These are phyloP conservation scores for Kodamaea hsintzibuensis DNA, from an alignment of 805 yeast genomes.

Conservation along the genomic window DNA sequence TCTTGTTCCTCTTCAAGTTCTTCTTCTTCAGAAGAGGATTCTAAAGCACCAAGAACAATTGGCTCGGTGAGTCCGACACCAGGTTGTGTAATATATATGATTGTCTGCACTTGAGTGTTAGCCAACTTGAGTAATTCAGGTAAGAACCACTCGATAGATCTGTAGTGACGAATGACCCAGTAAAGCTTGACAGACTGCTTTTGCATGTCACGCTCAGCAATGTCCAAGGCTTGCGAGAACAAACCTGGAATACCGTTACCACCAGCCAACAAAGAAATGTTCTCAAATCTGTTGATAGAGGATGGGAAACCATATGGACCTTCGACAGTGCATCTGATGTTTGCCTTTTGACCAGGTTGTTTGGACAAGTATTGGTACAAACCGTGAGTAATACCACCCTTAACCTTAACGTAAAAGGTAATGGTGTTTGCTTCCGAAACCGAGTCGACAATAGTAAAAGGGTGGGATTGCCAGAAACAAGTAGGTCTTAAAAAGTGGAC, in stretches of 20 bases:
- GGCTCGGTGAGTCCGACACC: slow-evolving; percentile 16
- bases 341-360: slow-evolving; percentile 33
- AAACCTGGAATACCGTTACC: slow-evolving; percentile 46
- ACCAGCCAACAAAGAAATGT: slow-evolving; percentile 32
- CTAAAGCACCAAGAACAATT: slow-evolving; percentile 11
- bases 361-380: slow-evolving; percentile 32
- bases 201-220: slow-evolving; percentile 16
- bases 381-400: slow-evolving; percentile 41
- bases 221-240: slow-evolving; percentile 31
- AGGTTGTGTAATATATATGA: slow-evolving; percentile 45
- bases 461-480: slow-evolving; percentile 71
- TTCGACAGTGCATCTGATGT: slow-evolving; percentile 34
- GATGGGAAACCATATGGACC: slow-evolving; percentile 41
- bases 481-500: slow-evolving; percentile 54
- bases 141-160: slow-evolving; percentile 41
- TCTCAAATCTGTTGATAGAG: slow-evolving; percentile 33
- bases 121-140: slow-evolving; percentile 35
- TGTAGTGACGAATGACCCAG: slow-evolving; percentile 44
- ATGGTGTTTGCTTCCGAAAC: slow-evolving; percentile 29
- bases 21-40: slow-evolving; percentile 11
- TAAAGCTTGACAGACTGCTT: slow-evolving; percentile 25
- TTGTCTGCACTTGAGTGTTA: slow-evolving; percentile 33
- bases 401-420: slow-evolving; percentile 30
- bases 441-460: slow-evolving; percentile 59
- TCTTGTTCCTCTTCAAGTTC: slow-evolving; percentile 15